These are phyloP conservation scores for Quercus phellos DNA, from an alignment of 331 rosid genomes.

Conservation along the genomic window DNA sequence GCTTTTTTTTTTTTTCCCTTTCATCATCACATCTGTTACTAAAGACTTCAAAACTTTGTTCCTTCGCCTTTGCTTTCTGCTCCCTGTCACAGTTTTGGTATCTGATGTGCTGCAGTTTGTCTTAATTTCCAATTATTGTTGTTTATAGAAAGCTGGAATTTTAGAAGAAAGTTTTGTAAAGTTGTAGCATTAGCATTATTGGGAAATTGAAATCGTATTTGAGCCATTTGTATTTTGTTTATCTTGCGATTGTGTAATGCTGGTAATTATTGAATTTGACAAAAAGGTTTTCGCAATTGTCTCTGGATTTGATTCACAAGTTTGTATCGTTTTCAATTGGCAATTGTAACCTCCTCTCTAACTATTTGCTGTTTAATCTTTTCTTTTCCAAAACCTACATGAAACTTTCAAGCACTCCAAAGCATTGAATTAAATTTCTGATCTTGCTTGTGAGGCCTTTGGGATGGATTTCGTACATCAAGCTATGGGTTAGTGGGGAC, in stretches of 20 bases:
- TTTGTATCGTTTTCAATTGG: too few species aligned
- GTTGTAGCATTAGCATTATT: constrained; percentile 25
- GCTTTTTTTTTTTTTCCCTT: constrained; percentile 2
- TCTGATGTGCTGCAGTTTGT: constrained; percentile 29
- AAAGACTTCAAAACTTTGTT: constrained; percentile 24
- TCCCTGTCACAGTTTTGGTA: constrained; percentile 51
- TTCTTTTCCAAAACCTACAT: neutral
- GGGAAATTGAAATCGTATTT: constrained; percentile 8
- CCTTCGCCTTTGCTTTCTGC: constrained; percentile 21
- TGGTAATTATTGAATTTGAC: neutral
- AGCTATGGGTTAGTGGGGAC: neutral
- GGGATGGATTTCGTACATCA: neutral
- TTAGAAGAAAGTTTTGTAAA: constrained; percentile 28
- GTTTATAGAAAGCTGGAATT: constrained; percentile 26
- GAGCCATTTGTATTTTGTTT: neutral
- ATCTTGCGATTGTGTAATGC: neutral
- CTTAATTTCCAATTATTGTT: constrained; percentile 14
- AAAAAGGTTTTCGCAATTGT: neutral
- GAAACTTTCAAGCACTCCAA: neutral
- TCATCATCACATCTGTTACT: constrained; percentile 7
- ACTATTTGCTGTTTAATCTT: neutral
- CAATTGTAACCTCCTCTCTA: neutral
- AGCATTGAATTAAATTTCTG: neutral
- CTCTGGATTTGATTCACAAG: neutral
- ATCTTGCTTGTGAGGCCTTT: neutral